Base-by-base conservation (phyloP, 805 yeast genomes). In the Cyberlindnera euphorbiae region DNA sequence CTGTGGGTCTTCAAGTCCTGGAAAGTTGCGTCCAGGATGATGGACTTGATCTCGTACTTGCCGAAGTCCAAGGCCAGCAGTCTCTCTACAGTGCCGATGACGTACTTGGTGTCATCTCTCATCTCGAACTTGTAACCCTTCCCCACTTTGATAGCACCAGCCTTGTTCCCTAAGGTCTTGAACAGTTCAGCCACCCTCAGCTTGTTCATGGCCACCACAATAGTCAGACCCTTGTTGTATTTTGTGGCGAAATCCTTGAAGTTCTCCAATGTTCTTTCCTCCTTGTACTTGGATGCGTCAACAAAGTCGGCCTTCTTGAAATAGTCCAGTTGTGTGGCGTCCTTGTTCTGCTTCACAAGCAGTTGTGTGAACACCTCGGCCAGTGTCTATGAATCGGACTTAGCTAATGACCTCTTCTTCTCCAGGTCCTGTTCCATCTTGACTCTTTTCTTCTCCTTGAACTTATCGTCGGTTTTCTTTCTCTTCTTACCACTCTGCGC, bases 101-200 rank as follows among this genome's bases (percentile, higher is more conserved):
- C 43, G 26, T 41, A 54, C 21, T 50, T 52, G 3, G 57, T 54
- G 18, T 52, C 55, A 16, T 46, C 48, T 32, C 54, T 45, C 34
- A 52, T 40, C 18, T 37, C 41, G 30, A 45, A 38, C 11, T 50
- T 53, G 28, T 54, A 54, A 1, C 57, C 58, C 29, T 52, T 54
- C 10, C 56, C 57, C 12, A 54, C 50, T 23, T 44, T 54, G 21
- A 51, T 36, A 1, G 55, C 49, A 12, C 45, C 47, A 2, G 56
- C 31, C 26, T 54, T 52, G 21, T 54, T 52, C 0, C 57, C 57
- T 58, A 74, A 52, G 1, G 83, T 77, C 46, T 95, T 72, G 53
- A 74, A 81, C 3, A 87, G 70, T 50, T 89, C 96, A 52, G 96
- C 90, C 2, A 87, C 93, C 47, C 97, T 71, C 17, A 87, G 64